Base-by-base conservation (phyloP, 2,329 filamentous ascomycete genomes). In the Aspergillus melleus region DNA sequence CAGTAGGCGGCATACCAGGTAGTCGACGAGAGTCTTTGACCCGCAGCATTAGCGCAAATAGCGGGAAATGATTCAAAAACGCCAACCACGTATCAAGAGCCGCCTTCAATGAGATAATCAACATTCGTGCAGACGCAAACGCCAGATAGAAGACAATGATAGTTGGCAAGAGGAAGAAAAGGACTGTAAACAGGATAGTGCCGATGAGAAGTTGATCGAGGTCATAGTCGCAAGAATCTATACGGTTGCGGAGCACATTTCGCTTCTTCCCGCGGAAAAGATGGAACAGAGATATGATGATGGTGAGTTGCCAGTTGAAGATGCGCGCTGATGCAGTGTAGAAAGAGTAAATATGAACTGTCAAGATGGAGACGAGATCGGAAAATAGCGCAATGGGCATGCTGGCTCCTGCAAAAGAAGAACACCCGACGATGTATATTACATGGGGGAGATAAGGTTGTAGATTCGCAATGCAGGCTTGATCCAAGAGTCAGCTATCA, bases 191-290 rank as follows among this genome's bases (percentile, higher is more conserved):
- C 20, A 99, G 82, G 61, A 99, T 98, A 0, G 95, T 99, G 61
- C 95, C 95, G 8, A 99, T 88, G 6, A 99, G 87, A 4, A 99
- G 86, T 77, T 99, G 96, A 73, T 99, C 95, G 24, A 99, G 85
- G 73, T 98, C 95, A 78, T 99, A 99, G 78, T 98, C 95, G 81
- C 95, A 99, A 51, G 93, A 96, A 74, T 99, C 95, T 70, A 99
- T 98, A 77, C 95, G 92, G 72, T 97, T 96, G 62, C 96, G 90
- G 22, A 99, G 85, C 16, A 99, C 90, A 68, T 99, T 99, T 73
- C 96, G 90, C 76, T 99, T 99, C 80, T 97, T 98, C 60, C 95
- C 96, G 32, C 94, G 91, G 74, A 99, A 99, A 10, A 99, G 87
- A 74, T 99, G 96, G 76, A 99, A 99, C n/a, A 99, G 87, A 11